Evolutionary conservation across 2,329 filamentous ascomycete genomes (phyloP), one percentile per base, ranked within the genome.

Genomic region (Scedosporium dehoogii): DNA sequence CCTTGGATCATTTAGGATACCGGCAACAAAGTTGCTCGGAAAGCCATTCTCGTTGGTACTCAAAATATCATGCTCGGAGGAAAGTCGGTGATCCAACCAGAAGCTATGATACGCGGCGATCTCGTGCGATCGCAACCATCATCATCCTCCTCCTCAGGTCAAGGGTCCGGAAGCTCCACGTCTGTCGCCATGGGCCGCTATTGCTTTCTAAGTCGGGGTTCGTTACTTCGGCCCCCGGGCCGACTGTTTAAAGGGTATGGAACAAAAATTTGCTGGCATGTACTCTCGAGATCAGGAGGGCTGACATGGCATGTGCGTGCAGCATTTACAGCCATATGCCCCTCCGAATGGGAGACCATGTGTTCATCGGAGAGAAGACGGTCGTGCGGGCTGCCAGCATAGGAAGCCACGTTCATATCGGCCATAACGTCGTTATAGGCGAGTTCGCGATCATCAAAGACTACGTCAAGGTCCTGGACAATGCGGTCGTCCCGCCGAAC

Each of bases 31-130:
- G 94, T 99, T 70, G 93, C 92, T 46, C 91, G 94, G 67, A 91
- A 91, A 68, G 90, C 91, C 65, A 87, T 89, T 72, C 91, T 99
- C 68, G 90, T 96, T 70, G 94, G 94, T 70, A 97, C 93, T 23
- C 92, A 96, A 69, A 96, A 97, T 77, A 97, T 99, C 76, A 96
- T 96, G 75, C 88, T 99, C 1, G 94, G 92, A 68, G 94, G 94
- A 66, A 96, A 91, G 76, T 96, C 92, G 0, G 91, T 97, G 65
- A 96, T 99, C 71, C 92, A 96, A 81, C 89, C 92, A 65, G 92
- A 96, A 71, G 93, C 92, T 69, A 92, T 94, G 75, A 91, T 99
- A 71, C 88, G 94, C 58, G 94, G 93, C 55, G 94, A 99, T 71
- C 84, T 99, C 18, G 83, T 88, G 53, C 84, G 80, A 61, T 85